Conservation (phyloP, 768 basidiomycete species). For the Pleurotus salmoneostramineus region DNA sequence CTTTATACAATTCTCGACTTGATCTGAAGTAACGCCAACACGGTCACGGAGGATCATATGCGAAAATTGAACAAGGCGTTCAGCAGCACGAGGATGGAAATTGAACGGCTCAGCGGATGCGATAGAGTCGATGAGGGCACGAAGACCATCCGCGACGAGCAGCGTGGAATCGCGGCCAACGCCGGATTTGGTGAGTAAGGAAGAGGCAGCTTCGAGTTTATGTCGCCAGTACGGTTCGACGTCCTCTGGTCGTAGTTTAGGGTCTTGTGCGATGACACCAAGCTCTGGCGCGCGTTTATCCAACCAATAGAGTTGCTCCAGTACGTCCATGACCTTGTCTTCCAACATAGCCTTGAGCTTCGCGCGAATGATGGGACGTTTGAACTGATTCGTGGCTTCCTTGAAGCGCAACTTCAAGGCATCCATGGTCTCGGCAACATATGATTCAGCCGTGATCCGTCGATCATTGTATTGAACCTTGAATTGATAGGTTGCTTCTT, state of each 20-base stretch:
- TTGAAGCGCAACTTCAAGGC: conserved; percentile 87
- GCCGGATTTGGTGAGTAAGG: conserved; percentile 91
- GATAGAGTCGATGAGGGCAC: conserved; percentile 87
- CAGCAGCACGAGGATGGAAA: conserved; percentile 84
- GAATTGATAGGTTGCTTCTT: conserved; percentile 98
- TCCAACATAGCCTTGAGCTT: conserved; percentile 93
- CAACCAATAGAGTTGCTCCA: conserved; percentile 96
- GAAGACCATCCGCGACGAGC: conserved; percentile 91
- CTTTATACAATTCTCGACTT: conserved; percentile 99
- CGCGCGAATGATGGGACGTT: conserved; percentile 81
- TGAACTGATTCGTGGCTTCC: conserved; percentile 80
- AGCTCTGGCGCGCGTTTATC: conserved; percentile 85
- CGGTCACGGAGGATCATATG: conserved; percentile 92
- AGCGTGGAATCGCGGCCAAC: conserved; percentile 92
- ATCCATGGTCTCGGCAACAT: conserved; percentile 97
- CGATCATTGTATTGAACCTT: conserved; percentile 99
- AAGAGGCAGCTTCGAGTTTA: conserved; percentile 93
- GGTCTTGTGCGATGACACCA: conserved; percentile 61
- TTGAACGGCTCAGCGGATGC: conserved; percentile 88
- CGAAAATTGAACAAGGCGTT: conserved; percentile 87
- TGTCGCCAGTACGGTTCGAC: conserved; percentile 93
- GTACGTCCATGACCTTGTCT: conserved; percentile 94
- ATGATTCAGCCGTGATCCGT: conserved; percentile 90
- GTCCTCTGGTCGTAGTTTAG: conserved; percentile 65
- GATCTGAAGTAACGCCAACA: conserved; percentile 92